A percentile compares a stretch with the other conserved stretches of the same genome.
Evolutionary conservation across 805 yeast genomes (phyloP).

Genomic region (Maudiozyma serrabonitensis): DNA sequence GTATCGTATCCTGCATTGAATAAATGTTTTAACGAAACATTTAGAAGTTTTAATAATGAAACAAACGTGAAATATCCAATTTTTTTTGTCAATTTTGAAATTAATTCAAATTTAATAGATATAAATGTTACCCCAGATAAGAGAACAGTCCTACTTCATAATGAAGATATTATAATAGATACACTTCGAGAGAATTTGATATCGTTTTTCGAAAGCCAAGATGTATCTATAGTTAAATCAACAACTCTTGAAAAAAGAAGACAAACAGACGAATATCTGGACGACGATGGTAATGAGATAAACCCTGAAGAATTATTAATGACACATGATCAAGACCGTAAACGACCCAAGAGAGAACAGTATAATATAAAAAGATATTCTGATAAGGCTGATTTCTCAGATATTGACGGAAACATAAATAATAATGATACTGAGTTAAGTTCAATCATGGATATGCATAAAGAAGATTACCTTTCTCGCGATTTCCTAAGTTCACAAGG

Average conservation of each 20-base stretch:
- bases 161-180: constrained; percentile 53
- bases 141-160: constrained; percentile 55
- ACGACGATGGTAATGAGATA: background rate
- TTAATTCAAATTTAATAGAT: constrained; percentile 52
- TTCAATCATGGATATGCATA: background rate
- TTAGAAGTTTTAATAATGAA: constrained; percentile 47
- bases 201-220: constrained; percentile 34
- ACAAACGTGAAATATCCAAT: constrained; percentile 59
- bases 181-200: constrained; percentile 42
- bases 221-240: constrained; percentile 3
- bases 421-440: background rate
- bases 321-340: background rate
- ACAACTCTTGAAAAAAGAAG: background rate
- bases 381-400: background rate
- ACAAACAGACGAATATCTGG: background rate
- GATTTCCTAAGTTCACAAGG: constrained; percentile 1
- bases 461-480: background rate
- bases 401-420: background rate
- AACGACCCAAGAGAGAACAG: background rate
- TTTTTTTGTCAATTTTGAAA: constrained; percentile 47
- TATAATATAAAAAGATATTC: background rate
- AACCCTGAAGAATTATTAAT: background rate
- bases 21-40: constrained; percentile 62
- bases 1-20: constrained; percentile 44
- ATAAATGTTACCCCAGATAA: constrained; percentile 91